A percentile compares a stretch with the other conserved stretches of the same genome.
phyloP scores from a whole-genome alignment of 495 filamentous ascomycete species.

The Annulohypoxylon bovei region DNA sequence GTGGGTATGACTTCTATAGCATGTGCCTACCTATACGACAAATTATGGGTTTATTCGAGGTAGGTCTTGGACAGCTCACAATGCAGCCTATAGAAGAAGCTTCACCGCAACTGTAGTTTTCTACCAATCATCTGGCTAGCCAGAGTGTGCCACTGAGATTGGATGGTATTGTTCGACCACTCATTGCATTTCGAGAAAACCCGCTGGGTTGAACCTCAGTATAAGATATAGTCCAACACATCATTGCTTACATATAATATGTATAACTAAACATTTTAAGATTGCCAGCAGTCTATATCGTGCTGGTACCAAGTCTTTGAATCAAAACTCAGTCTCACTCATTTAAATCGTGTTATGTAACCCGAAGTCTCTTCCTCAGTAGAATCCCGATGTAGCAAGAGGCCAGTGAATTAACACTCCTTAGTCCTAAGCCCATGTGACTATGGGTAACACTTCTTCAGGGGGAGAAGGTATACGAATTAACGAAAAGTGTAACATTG shows the following conservation, averaged over 20 bases:
- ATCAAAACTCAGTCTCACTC: background rate
- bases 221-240: background rate
- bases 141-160: background rate
- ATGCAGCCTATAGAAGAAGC: background rate
- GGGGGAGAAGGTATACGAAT: background rate
- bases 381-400: background rate
- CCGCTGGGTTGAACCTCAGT: background rate
- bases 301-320: background rate
- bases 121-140: background rate
- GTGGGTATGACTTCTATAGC: background rate
- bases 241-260: too few species aligned
- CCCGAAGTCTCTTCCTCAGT: background rate
- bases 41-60: background rate
- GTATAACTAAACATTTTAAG: background rate
- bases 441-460: too few species aligned
- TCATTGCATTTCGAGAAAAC: background rate
- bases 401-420: background rate
- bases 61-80: background rate
- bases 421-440: background rate
- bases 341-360: too few species aligned
- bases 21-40: background rate
- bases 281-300: background rate
- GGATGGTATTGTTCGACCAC: background rate
- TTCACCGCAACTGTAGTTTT: background rate
- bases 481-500: background rate